Base-by-base conservation (phyloP, 108 stramenopile species). In the Nannochloropsis gaditana region DNA sequence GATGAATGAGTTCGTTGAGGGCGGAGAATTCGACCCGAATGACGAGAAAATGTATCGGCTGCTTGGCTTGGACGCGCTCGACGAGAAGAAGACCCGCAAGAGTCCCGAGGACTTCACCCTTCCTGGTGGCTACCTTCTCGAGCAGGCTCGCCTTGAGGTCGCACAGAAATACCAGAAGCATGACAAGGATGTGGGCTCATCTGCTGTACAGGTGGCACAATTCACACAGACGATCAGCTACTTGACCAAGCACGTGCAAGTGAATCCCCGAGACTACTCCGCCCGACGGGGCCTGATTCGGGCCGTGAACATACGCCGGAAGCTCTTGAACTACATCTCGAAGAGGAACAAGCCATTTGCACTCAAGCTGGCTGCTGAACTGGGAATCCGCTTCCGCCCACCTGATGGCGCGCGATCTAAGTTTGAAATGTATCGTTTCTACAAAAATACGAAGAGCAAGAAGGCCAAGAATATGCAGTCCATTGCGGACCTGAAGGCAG, bases 161-260 rank as follows among this genome's bases (percentile, higher is more conserved):
- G 91, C 93, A 44, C 81, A 44, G n/a, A 90, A 92, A 83, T 92
- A 94, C 93, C 90, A 93, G 43, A 90, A 92, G 85, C 90, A 94
- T 90, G 95, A 94, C 21, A 93, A 90, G 21, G 97, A 98, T 87
- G 93, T 93, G 11, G 97, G 97, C 84, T 92, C 91, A 43, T 94
- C 96, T 9, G 95, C 96, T 89, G 95, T 91, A 86, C 96, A 97
- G 90, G 93, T 98, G 50, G 97, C 97, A 11, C 93, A 94, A 79
- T 93, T 97, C 93, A 97, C 96, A 45, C 95, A 97, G 89, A 94
- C 95, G 82, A 97, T 98, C 88, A 81, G 90, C 79, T 96, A 97
- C 92, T 89, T 98, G 41, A 97, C 97, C 43, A 90, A 93, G 84
- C 97, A 98, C 92, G 88, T 97, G 84, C 91, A 94, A 87, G 81